phyloP scores from a whole-genome alignment of 257 asterid species.

The Verbascum thapsus region DNA sequence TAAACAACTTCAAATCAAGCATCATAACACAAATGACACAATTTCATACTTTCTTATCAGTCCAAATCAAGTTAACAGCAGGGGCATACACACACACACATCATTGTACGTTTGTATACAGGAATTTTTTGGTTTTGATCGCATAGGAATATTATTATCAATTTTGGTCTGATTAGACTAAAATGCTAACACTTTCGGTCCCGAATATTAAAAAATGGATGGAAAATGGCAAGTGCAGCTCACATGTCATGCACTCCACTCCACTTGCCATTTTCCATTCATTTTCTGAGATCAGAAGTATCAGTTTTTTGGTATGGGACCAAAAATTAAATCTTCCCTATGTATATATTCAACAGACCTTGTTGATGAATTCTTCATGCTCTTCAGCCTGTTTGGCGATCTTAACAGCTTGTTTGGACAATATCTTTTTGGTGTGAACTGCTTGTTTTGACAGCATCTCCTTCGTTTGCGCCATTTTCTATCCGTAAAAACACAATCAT shows the following conservation, averaged over 20 bases:
- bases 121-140: too few relatives aligned
- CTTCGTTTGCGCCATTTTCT: slow-evolving; percentile 91
- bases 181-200: too few relatives aligned
- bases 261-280: too few relatives aligned
- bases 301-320: too few relatives aligned
- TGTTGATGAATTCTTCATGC: slow-evolving; percentile 86
- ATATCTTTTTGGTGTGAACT: slow-evolving; percentile 63
- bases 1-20: slow-evolving; percentile 19
- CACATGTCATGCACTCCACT: too few relatives aligned
- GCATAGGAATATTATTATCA: too few relatives aligned
- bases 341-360: slow-evolving; percentile 42
- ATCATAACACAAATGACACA: slow-evolving; percentile 1
- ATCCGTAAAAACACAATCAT: slow-evolving; percentile 31
- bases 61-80: not conserved
- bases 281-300: too few relatives aligned
- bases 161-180: too few relatives aligned
- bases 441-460: slow-evolving; percentile 59
- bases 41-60: not conserved
- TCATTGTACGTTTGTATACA: too few relatives aligned
- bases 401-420: slow-evolving; percentile 70
- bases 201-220: too few relatives aligned
- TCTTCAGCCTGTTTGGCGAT: slow-evolving; percentile 97
- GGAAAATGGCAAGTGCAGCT: too few relatives aligned
- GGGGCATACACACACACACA: not conserved
- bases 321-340: too few relatives aligned